Evolutionary conservation across 2,329 filamentous ascomycete species (phyloP).

Genomic region (Exophiala phaeomuriformis): DNA sequence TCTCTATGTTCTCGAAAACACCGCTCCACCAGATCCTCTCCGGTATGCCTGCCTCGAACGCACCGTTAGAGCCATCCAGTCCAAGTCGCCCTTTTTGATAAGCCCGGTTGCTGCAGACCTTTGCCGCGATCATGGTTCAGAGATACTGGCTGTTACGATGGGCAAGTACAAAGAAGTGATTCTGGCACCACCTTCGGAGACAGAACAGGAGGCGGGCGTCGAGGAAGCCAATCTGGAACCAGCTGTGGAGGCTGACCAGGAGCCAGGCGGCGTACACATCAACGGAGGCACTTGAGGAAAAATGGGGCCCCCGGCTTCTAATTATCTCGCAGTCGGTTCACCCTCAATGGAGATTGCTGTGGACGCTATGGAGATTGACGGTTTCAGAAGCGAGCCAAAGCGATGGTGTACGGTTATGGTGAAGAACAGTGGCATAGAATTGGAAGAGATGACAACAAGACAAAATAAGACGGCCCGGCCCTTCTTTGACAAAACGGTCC

Average conservation of each 20-base stretch:
- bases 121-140: not conserved
- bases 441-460: too few relatives aligned
- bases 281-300: too few relatives aligned
- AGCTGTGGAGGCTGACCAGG: not conserved
- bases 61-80: not conserved
- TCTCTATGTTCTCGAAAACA: conserved; percentile 3
- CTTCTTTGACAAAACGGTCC: too few relatives aligned
- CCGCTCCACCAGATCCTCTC: not conserved
- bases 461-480: too few relatives aligned
- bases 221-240: not conserved
- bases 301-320: too few relatives aligned
- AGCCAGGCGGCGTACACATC: too few relatives aligned
- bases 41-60: not conserved
- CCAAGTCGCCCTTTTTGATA: not conserved
- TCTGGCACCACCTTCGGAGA: not conserved
- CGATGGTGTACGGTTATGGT: too few relatives aligned
- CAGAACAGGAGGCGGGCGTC: not conserved
- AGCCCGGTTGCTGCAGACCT: not conserved
- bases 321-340: too few relatives aligned
- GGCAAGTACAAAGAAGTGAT: not conserved
- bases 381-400: too few relatives aligned
- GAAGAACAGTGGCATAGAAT: too few relatives aligned
- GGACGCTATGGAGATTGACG: too few relatives aligned
- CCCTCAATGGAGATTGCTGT: too few relatives aligned
- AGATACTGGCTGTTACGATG: conserved; percentile 3